A percentile compares a stretch with the other conserved stretches of the same genome.
Evolutionary conservation across 2,329 filamentous ascomycete species (phyloP).

Genomic region (Ilyonectria sp.): DNA sequence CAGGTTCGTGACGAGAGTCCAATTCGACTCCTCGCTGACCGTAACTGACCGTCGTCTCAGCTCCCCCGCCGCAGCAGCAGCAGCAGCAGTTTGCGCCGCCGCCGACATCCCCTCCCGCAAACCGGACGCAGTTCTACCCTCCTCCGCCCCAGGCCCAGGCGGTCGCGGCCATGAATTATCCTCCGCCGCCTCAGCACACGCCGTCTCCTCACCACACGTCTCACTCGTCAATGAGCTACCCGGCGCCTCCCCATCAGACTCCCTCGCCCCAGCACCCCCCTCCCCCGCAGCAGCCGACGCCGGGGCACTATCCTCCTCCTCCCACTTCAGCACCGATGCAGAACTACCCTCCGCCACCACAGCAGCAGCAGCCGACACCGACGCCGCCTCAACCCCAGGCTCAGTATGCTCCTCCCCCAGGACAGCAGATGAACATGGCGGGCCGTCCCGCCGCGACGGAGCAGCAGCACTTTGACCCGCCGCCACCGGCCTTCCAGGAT

Average conservation of each 20-base stretch:
- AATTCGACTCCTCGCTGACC: not conserved
- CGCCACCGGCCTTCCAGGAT: conserved; percentile 45
- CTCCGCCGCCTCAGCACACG: conserved; percentile 51
- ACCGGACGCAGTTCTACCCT: conserved; percentile 62
- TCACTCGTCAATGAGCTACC: conserved; percentile 2
- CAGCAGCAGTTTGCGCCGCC: conserved; percentile 62
- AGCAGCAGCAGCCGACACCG: conserved; percentile 45
- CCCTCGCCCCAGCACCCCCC: conserved; percentile 28
- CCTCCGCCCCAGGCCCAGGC: conserved; percentile 56
- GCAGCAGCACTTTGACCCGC: conserved; percentile 48
- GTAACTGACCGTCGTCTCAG: conserved; percentile 37
- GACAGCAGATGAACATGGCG: conserved; percentile 22
- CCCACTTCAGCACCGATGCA: conserved; percentile 37
- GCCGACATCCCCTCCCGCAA: conserved; percentile 63
- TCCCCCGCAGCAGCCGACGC: conserved; percentile 40
- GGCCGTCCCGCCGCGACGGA: conserved; percentile 13
- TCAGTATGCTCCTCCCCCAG: conserved; percentile 39
- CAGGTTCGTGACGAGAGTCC: conserved; percentile 45
- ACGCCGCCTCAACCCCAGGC: conserved; percentile 46
- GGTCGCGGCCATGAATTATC: conserved; percentile 49
- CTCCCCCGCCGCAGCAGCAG: conserved; percentile 49
- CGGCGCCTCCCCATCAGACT: conserved; percentile 37
- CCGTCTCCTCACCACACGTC: conserved; percentile 48
- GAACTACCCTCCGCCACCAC: conserved; percentile 32
- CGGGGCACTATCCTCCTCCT: conserved; percentile 44